Evolutionary conservation across 805 yeast species (phyloP).

Genomic region (Allodekkera sacchari): DNA sequence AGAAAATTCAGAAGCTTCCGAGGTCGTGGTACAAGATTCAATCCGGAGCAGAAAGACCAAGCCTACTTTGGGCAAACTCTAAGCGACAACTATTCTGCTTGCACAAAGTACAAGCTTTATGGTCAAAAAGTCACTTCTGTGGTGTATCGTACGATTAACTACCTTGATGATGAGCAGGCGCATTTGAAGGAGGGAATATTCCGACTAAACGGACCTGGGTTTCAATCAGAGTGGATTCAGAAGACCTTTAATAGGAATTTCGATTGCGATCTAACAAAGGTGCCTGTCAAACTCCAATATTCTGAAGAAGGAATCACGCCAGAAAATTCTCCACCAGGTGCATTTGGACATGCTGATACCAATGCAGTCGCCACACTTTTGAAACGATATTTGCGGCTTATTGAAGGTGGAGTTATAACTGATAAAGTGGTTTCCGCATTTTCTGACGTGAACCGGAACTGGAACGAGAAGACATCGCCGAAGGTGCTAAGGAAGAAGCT

Average conservation of each 20-base stretch:
- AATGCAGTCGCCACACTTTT: constrained; percentile 83
- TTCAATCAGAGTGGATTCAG: constrained; percentile 60
- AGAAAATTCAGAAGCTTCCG: constrained; percentile 1
- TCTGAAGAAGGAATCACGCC: no score
- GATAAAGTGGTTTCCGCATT: constrained; percentile 30
- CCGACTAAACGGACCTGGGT: constrained; percentile 81
- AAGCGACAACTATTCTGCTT: constrained; percentile 39
- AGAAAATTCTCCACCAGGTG: no score
- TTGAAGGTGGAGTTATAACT: constrained; percentile 65
- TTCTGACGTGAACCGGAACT: constrained; percentile 20
- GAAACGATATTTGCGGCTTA: constrained; percentile 71
- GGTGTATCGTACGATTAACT: constrained; percentile 66
- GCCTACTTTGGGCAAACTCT: constrained; percentile 60
- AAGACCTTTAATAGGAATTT: constrained; percentile 57
- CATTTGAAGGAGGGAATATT: constrained; percentile 86
- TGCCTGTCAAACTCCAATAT: constrained; percentile 29
- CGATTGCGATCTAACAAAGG: constrained; percentile 57
- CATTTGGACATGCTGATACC: no score
- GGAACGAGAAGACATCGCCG: constrained; percentile 4
- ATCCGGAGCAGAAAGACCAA: constrained; percentile 15
- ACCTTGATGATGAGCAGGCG: constrained; percentile 57
- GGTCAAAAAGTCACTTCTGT: constrained; percentile 60
- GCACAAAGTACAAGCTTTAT: constrained; percentile 36
- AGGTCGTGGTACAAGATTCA: constrained; percentile 12
- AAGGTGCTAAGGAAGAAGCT: constrained; percentile 20